Base-by-base conservation (phyloP, 352 stramenopile genomes). In the Pythium insidiosum region DNA sequence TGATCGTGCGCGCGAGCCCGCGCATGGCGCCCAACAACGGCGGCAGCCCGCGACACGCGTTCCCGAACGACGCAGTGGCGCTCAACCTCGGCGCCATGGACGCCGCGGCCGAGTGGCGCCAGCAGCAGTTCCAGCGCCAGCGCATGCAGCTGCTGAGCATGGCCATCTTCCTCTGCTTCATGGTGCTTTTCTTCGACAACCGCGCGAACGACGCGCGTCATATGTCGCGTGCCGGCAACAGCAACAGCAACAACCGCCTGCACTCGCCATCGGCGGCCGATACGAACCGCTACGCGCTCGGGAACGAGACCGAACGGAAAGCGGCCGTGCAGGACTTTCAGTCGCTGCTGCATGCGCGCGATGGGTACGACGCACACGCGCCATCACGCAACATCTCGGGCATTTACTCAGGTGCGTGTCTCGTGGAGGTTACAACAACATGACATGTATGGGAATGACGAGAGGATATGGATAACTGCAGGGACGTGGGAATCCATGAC, bases 121-220 rank as follows among this genome's bases (percentile, higher is more conserved):
- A 89, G 64, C 76, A 89, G 65, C 76, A 89, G 59, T 87, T 91
- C 61, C 79, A 91, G 58, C 68, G 79, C n/a, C 74, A 88, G 63
- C 79, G 79, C 43, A 87, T 91, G 73, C 79, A 91, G 66, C 69
- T 91, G 28, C 69, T 91, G 6, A 88, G 75, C 43, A 91, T 88
- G 72, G 77, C 79, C 28, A 91, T 91, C 38, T 91, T 91, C 38
- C 61, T 91, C 20, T 91, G 79, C 59, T 91, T 91, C 52, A 79
- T 91, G 61, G 73, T 91, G 38, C 59, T 91, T 21, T 88, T 91
- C 56, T 87, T 91, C 41, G 79, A 91, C 47, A 86, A 85, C 55
- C 73, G 72, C 58, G 67, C 73, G 9, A 62, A 64, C 18, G 63
- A 79, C 25, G 48, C 59, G 43, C 63, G 66, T 9, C 38, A 48